Evolutionary conservation across 768 basidiomycete species (phyloP).

Genomic region (Mycena latifolia): DNA sequence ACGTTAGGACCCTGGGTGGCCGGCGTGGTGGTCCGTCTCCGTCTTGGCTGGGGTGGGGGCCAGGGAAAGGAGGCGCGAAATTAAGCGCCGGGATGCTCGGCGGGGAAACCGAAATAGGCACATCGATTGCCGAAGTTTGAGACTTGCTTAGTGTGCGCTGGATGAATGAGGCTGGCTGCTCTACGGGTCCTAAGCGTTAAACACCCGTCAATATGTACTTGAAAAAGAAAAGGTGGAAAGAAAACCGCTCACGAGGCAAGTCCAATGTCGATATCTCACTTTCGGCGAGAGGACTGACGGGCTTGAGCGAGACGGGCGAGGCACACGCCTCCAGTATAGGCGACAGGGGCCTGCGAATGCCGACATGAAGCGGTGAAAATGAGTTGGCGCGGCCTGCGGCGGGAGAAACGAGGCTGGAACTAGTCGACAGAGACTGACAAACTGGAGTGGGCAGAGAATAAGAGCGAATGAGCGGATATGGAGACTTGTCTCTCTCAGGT

Average conservation of each 20-base stretch:
- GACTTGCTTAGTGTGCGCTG: slow-evolving; percentile 9
- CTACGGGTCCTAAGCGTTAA: slow-evolving; percentile 12
- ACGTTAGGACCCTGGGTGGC: slow-evolving; percentile 19
- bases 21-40: slow-evolving; percentile 29
- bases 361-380: slow-evolving; percentile 22
- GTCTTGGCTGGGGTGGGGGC: slow-evolving; percentile 34
- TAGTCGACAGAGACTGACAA: slow-evolving; percentile 1
- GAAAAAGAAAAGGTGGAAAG: not conserved
- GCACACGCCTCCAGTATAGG: slow-evolving; percentile 30
- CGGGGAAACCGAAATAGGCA: not conserved
- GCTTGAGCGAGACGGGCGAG: slow-evolving; percentile 27
- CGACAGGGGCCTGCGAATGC: slow-evolving; percentile 29
- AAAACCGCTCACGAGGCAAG: slow-evolving; percentile 10
- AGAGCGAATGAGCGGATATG: slow-evolving; percentile 35
- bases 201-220: not conserved
- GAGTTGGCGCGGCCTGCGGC: slow-evolving; percentile 26
- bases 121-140: too few species aligned
- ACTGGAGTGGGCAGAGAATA: slow-evolving; percentile 32
- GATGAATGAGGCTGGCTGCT: slow-evolving; percentile 1
- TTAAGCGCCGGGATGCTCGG: slow-evolving; percentile 29
- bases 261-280: slow-evolving; percentile 27
- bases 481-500: slow-evolving; percentile 4
- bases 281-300: slow-evolving; percentile 20
- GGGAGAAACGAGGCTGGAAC: not conserved
- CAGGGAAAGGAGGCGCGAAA: slow-evolving; percentile 27